Evolutionary conservation across 148 eudicot genomes (phyloP).

Genomic region (Rhododendron simsii): DNA sequence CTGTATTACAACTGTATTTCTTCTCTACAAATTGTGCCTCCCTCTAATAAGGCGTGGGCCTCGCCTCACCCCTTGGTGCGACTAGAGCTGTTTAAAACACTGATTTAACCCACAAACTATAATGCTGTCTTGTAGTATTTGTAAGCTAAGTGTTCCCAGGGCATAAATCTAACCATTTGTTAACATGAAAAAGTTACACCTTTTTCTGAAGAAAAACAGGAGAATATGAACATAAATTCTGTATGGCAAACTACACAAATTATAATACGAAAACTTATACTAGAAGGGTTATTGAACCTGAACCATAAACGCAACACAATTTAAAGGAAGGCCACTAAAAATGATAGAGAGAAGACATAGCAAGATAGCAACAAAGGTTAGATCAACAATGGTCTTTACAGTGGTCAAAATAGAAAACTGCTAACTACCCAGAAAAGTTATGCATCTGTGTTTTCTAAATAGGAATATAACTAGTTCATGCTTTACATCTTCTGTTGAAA

Average conservation of each 20-base stretch:
- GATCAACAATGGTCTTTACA: neutral
- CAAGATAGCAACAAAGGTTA: neutral
- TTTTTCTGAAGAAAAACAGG: neutral
- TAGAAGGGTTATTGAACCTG: neutral
- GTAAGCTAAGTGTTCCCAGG: neutral
- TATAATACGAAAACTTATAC: neutral
- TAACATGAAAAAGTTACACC: neutral
- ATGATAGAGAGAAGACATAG: neutral
- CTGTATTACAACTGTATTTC: neutral
- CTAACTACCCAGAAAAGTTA: neutral
- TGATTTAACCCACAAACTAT: neutral
- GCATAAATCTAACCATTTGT: neutral
- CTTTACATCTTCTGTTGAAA: neutral
- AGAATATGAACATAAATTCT: neutral
- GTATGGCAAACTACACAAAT: neutral
- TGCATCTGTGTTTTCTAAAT: neutral
- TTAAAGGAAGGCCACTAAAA: neutral
- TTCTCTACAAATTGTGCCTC: neutral
- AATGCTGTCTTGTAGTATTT: neutral
- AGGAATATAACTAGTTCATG: neutral
- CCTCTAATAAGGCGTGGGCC: neutral
- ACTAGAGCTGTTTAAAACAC: neutral
- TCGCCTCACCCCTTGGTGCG: neutral
- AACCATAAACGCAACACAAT: neutral
- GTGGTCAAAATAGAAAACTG: neutral